Base-by-base conservation (phyloP, 148 eudicot genomes). In the Chenopodium suecicum region DNA sequence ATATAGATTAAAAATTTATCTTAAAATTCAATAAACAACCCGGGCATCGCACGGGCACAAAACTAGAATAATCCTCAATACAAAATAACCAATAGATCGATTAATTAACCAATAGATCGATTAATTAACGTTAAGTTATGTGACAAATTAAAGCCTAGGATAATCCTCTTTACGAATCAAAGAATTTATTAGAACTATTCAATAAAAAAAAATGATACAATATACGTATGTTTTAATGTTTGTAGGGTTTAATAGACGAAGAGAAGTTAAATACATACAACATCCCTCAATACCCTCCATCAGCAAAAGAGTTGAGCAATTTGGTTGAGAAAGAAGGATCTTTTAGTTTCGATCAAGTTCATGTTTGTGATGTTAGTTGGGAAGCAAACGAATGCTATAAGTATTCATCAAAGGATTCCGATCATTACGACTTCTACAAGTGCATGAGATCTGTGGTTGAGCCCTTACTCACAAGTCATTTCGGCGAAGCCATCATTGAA, bases 191-290 rank as follows among this genome's bases (percentile, higher is more conserved):
- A 41, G 44, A 41, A 41, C 44, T 41, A 5, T 41, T 41, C 7
- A 1, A 41, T 6, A 5, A 41, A 27, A 27, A 25, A 41, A 41
- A 41, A 41, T 34, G 4, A 34, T 34, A 5, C 7, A 41, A 67
- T 67, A 23, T 47, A 11, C 19, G 27, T 34, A 41, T 70, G 29
- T 27, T 27, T 27, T 27, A 27, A 27, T 27, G 29, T 31, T 41
- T 86, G 73, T 65, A 91, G 92, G 93, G 94, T n/a, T 12, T 79
- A 0, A 86, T 93, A 50, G 90, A 89, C 25, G 90, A 90, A 85
- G 82, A 88, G 73, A 82, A 89, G 75, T 20, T 90, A 11, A 81
- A 86, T 65, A 71, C 82, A 13, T 90, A 90, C 63, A 87, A 93
- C 80, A 62, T 89, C 64, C 97, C 93, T 2, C 70, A 81, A 12